Evolutionary conservation across 2,329 filamentous ascomycete genomes (phyloP).

Genomic region (Phaeosphaeria sp.): DNA sequence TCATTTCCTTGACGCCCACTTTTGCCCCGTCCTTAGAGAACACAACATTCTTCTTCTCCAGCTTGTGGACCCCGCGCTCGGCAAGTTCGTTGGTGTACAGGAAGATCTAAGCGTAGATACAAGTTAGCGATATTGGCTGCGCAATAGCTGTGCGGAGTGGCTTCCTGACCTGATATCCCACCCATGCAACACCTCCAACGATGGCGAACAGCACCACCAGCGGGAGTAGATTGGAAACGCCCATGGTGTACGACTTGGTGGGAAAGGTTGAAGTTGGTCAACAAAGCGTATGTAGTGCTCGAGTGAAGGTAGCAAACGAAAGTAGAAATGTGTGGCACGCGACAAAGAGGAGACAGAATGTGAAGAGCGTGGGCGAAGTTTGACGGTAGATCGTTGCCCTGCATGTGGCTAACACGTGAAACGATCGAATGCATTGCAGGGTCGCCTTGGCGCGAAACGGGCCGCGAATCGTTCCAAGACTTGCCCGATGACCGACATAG

Average conservation of each 20-base stretch:
- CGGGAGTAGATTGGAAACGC: constrained; percentile 64
- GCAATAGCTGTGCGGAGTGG: neutral
- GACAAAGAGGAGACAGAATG: neutral
- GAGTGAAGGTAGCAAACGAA: neutral
- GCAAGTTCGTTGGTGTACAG: constrained; percentile 70
- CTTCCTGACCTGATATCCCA: constrained; percentile 67
- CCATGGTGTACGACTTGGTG: constrained; percentile 32
- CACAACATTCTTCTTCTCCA: constrained; percentile 76
- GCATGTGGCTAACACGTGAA: constrained; percentile 19
- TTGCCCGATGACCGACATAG: neutral
- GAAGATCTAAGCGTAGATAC: constrained; percentile 59
- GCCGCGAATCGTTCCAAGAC: neutral
- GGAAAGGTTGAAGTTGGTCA: neutral
- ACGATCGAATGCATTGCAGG: constrained; percentile 9
- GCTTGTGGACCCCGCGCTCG: constrained; percentile 69
- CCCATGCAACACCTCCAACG: constrained; percentile 64
- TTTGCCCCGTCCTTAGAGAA: constrained; percentile 77
- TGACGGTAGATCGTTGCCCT: constrained; percentile 1
- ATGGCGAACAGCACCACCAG: constrained; percentile 69
- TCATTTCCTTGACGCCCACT: constrained; percentile 73
- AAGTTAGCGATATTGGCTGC: constrained; percentile 7
- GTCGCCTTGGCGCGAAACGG: neutral
- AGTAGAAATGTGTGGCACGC: neutral
- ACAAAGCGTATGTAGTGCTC: neutral
- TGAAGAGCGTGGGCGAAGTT: constrained; percentile 1